Percentiles rank a stretch among this genome's conserved stretches.
Evolutionary conservation across 73 alveolate species (phyloP).

Genomic region (Tetrahymena elliotti): DNA sequence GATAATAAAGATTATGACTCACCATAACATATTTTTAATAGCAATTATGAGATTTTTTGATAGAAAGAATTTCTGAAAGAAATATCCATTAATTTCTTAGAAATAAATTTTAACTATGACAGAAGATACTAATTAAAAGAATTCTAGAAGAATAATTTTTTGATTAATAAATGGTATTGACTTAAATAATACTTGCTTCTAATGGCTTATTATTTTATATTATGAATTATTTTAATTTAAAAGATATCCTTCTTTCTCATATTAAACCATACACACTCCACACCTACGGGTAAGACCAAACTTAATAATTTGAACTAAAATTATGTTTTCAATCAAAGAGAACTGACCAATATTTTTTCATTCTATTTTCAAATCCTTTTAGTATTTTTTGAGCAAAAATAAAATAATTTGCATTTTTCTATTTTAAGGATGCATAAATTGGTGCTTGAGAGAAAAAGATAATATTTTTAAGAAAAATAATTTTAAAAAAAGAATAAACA

Average conservation of each 20-base stretch:
- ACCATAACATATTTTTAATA: background rate
- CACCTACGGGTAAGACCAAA: background rate
- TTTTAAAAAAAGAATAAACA: no score
- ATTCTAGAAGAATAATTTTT: background rate
- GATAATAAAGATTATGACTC: background rate
- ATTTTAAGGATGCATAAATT: no score
- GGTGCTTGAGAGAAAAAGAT: no score
- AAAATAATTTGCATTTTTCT: no score
- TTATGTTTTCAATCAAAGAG: background rate
- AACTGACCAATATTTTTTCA: background rate
- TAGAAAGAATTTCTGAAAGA: background rate
- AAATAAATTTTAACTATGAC: background rate
- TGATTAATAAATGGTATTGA: background rate
- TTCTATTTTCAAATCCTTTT: background rate
- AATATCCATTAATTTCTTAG: background rate
- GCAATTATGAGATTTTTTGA: background rate
- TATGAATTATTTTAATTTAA: background rate
- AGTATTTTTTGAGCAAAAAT: background rate
- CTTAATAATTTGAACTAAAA: background rate
- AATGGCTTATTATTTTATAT: background rate
- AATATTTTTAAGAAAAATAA: no score
- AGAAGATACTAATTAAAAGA: background rate
- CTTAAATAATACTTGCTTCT: background rate
- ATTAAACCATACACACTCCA: background rate
- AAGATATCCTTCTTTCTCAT: background rate